Evolutionary conservation across 2,329 filamentous ascomycete genomes (phyloP), one percentile per base, ranked within the genome.

Genomic region (Beauveria australis): DNA sequence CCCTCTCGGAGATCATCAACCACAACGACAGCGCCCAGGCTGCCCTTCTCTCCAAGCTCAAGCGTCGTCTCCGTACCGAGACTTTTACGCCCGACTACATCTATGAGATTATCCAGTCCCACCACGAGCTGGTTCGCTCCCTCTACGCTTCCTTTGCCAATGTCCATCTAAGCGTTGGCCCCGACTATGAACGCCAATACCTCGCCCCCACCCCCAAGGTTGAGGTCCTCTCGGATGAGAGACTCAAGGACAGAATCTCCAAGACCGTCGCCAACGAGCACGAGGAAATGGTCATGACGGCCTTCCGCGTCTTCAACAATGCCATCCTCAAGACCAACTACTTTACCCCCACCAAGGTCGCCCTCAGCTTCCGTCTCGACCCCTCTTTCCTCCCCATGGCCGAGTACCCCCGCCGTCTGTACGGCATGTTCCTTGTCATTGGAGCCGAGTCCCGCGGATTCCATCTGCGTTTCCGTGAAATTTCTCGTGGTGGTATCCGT

Each of bases 81-180:
- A 99, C 94, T 0, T 99, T 99, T 74, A 99, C 94, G 0, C 89
- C 94, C 5, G 93, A 97, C 71, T 99, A 99, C 78, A 97, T 99
- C 67, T 86, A 93, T 30, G 93, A 99, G 76, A 97, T 99, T 72
- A 96, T 99, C 76, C 87, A 88, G 72, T 88, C 88, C 55, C 94
- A 97, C 73, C 93, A 94, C 0, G 85, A 87, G 37, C 83, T 99
- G 26, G 88, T 99, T 60, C 89, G 93, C 66, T 86, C 88, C 26
- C 78, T 97, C 59, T 99, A 99, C 74, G 83, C 96, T 52, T 88
- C 91, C 1, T 99, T 99, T 73, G 94, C 94, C 63, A 91, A 84
- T 71, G 85, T 91, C 2, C 94, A 99, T 75, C 89, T 86, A 55
- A 78, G 76, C 55, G 76, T 80, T 53, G 79, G 78, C 8, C 71